phyloP scores from a whole-genome alignment of 129 eudicot species.

The Pittosporum tobira region DNA sequence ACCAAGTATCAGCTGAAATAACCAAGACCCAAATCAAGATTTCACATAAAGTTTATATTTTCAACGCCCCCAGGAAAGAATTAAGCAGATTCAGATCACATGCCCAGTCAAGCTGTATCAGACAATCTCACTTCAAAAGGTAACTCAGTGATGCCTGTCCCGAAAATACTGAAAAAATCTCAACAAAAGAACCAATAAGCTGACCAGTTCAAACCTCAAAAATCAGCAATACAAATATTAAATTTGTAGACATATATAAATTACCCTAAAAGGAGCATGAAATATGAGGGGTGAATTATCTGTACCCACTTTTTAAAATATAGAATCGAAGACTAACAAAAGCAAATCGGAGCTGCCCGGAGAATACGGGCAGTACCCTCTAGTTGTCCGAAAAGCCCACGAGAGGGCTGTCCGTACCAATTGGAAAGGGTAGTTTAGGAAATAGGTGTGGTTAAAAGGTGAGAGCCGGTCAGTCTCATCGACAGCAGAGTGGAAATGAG shows the following conservation, averaged over 20 bases:
- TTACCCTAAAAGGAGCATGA: not conserved
- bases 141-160: conserved; percentile 15
- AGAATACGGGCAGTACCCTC: conserved; percentile 36
- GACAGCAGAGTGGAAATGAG: conserved; percentile 9
- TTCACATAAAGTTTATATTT: conserved; percentile 5
- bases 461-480: not conserved
- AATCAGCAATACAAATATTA: not conserved
- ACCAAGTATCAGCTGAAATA: conserved; percentile 13
- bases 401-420: not conserved
- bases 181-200: conserved; percentile 36
- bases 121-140: conserved; percentile 9
- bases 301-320: conserved; percentile 22
- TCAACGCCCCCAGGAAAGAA: conserved; percentile 13
- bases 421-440: not conserved
- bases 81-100: conserved; percentile 44
- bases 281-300: conserved; percentile 26
- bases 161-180: conserved; percentile 30
- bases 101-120: conserved; percentile 10
- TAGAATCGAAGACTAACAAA: conserved; percentile 51
- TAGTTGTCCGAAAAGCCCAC: not conserved
- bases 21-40: conserved; percentile 38
- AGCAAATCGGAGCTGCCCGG: conserved; percentile 56
- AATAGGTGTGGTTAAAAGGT: not conserved
- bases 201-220: conserved; percentile 38
- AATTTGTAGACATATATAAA: not conserved